Base-by-base conservation (phyloP, 2,329 filamentous ascomycete genomes). In the Grosmannia clavigera region DNA sequence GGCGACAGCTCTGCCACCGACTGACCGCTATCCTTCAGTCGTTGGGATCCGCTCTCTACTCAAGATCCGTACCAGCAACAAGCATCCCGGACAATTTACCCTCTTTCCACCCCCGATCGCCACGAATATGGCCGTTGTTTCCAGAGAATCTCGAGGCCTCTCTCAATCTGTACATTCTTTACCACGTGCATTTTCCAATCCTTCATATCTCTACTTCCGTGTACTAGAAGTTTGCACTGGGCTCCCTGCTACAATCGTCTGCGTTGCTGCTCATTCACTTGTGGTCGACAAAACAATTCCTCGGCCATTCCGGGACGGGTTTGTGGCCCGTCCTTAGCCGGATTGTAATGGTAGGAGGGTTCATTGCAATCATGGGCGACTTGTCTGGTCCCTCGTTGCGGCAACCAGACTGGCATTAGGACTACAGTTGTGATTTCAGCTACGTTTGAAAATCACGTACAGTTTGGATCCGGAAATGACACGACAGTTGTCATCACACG, bases 101-200 rank as follows among this genome's bases (percentile, higher is more conserved):
- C 14, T 51, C 22, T 12, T 25, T 27, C 48, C 11, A 51, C 2
- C 76, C 67, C 83, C 83, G 78, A 77, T 77, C 72, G 79, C 72
- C 74, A 74, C 72, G 74, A 72, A 70, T 64, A 76, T 82, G 79
- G 38, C 38, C 38, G 69, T 85, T 83, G 67, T 80, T 83, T 56
- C 78, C 82, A 62, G 81, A 86, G 66, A 87, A 87, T 70, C 78
- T 89, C 68, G 84, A 83, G 74, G 80, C 85, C 68, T 88, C 88
- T 69, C 78, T 89, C 70, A 80, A 85, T 66, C 79, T 84, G 67
- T 90, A 87, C 75, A 83, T 80, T 62, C 84, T 88, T 70, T 90
- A 14, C 85, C 84, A 89, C 70, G 79, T 82, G 62, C 87, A 91
- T 70, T 88, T 88, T 74, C 83, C 86, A 25, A 78, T 88, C 65